Percentiles rank a stretch among this genome's conserved stretches.
Conservation (phyloP, 805 yeast genomes). For the Vanderwaltozyma polyspora region DNA sequence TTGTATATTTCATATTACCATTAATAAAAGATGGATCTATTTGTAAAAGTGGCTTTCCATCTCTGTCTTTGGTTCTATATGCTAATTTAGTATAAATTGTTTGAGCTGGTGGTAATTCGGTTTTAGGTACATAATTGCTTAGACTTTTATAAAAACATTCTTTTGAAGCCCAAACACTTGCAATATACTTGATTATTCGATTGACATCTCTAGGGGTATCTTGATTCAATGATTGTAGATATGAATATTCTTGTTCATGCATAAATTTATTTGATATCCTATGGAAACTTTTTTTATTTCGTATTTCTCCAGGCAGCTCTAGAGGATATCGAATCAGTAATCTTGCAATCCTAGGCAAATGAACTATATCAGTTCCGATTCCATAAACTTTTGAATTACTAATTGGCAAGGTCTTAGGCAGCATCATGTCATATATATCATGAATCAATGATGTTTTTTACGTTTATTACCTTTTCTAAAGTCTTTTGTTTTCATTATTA, state of each 20-base stretch:
- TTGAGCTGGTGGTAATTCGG: conserved; percentile 20
- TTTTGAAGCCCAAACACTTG: conserved; percentile 26
- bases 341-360: conserved; percentile 22
- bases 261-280: conserved; percentile 19
- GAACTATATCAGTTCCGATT: conserved; percentile 23
- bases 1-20: conserved; percentile 1
- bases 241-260: conserved; percentile 12
- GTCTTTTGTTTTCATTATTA: too few relatives aligned
- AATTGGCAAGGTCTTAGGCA: background rate
- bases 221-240: too few relatives aligned
- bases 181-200: conserved; percentile 10
- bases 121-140: conserved; percentile 6
- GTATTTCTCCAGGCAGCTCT: background rate
- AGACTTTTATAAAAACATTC: conserved; percentile 21
- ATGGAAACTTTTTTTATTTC: conserved; percentile 3
- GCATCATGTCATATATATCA: background rate
- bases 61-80: conserved; percentile 11
- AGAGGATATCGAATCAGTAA: too few relatives aligned
- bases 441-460: background rate
- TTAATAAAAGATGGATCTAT: conserved; percentile 6
- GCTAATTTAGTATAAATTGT: conserved; percentile 18
- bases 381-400: conserved; percentile 8
- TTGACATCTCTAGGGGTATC: background rate
- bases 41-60: conserved; percentile 12
- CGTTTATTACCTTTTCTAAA: too few relatives aligned